Base-by-base conservation (phyloP, 1,284 basidiomycete species). In the Malassezia nana region DNA sequence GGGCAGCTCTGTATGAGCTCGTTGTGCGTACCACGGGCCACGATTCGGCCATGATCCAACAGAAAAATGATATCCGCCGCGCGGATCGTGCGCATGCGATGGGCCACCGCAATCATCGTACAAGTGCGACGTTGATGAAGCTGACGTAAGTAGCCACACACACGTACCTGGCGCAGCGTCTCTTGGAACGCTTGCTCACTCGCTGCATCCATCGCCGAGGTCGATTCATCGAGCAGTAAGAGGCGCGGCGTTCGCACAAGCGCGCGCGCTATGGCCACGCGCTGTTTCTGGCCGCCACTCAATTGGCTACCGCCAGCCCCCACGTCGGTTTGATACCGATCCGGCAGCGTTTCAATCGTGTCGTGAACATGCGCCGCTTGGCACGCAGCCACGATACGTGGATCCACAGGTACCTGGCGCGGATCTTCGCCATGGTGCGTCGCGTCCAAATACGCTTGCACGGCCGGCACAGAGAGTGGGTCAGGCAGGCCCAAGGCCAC, bases 221-320 rank as follows among this genome's bases (percentile, higher is more conserved):
- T 73, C 12, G 59, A 65, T 51, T 73, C 71, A 51, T 73, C 71
- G 1, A 73, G 58, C 35, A 64, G 57, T 3, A 73, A 58, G 16
- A 73, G 53, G 4, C 52, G 55, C 3, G 71, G 71, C 44, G 63
- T 45, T 6, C 66, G 57, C 9, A 72, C 61, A 2, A 73, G 58
- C 12, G 71, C 71, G 30, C 71, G 64, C 3, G 71, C 71, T 39
- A 73, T 66, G 18, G 69, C 65, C 24, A 73, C 52, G 26, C 71
- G 58, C 53, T 72, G 69, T 26, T 67, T 57, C 56, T 73, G 71
- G 7, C 71, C 71, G 16, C 71, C 71, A 0, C 62, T 66, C 6
- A 73, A 59, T 6, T 91, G 89, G 6, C 85, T 84, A 9, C 92
- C 92, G 76, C 94, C 94, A 46, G 89, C 86, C 59, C 92, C 94